A percentile compares a stretch with the other conserved stretches of the same genome.
Conservation (phyloP, 2,329 filamentous ascomycete species). For the Calycina herbarum region DNA sequence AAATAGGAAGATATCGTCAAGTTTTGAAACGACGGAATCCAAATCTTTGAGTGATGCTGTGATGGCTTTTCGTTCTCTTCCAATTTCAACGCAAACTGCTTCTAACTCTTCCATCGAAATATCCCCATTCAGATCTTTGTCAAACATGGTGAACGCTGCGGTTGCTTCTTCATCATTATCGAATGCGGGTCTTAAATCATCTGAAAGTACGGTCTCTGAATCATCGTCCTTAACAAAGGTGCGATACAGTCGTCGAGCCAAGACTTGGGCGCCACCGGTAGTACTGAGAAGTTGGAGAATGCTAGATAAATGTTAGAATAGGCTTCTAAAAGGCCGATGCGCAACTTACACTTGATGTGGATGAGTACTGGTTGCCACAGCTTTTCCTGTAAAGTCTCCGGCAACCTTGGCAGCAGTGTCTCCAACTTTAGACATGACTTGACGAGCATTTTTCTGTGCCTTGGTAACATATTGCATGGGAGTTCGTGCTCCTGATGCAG, state of each 20-base stretch:
- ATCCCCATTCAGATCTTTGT: constrained; percentile 95
- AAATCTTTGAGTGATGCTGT: constrained; percentile 92
- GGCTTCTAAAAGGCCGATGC: background rate
- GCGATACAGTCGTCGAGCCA: constrained; percentile 85
- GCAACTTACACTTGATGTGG: constrained; percentile 68
- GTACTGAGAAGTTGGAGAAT: constrained; percentile 74
- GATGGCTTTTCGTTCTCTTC: constrained; percentile 91
- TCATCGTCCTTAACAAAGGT: constrained; percentile 75
- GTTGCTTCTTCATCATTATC: constrained; percentile 82
- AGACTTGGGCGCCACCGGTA: constrained; percentile 73
- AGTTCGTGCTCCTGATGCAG: constrained; percentile 56
- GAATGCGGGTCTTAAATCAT: constrained; percentile 79
- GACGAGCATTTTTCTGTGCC: constrained; percentile 71
- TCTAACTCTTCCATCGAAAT: constrained; percentile 95
- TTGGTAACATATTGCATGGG: constrained; percentile 70
- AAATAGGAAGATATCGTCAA: constrained; percentile 87
- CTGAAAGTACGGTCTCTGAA: constrained; percentile 72
- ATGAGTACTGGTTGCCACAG: constrained; percentile 67
- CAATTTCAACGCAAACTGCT: constrained; percentile 89
- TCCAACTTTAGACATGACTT: constrained; percentile 76
- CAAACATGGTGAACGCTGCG: constrained; percentile 87
- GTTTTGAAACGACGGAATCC: constrained; percentile 87
- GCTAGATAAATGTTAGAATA: constrained; percentile 26
- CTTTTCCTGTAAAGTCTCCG: constrained; percentile 84
- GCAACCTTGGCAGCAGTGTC: constrained; percentile 84